Conservation (phyloP, 1,284 basidiomycete genomes). For the Exobasidium rhododendri region DNA sequence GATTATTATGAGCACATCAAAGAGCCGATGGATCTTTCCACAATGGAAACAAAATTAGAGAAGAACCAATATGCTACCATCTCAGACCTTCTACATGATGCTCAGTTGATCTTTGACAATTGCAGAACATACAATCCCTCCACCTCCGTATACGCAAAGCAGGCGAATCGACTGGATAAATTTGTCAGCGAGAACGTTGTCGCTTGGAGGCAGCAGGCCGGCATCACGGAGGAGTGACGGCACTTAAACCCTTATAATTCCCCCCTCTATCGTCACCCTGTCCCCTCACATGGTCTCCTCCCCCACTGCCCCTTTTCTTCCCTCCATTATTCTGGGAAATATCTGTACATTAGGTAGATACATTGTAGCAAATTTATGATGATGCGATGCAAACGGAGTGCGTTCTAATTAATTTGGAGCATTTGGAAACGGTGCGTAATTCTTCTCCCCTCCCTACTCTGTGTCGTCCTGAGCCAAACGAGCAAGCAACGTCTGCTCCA, state of each 20-base stretch:
- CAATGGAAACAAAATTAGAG: slow-evolving; percentile 89
- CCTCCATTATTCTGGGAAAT: too few relatives aligned
- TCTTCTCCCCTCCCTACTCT: too few relatives aligned
- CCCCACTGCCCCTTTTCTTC: too few relatives aligned
- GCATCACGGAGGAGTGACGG: too few relatives aligned
- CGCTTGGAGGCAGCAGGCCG: slow-evolving; percentile 15
- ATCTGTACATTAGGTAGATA: too few relatives aligned
- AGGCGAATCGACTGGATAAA: slow-evolving; percentile 75
- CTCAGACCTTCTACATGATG: slow-evolving; percentile 75
- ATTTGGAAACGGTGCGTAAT: too few relatives aligned
- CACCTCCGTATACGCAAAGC: slow-evolving; percentile 77
- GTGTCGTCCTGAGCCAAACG: background rate
- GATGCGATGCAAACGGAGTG: too few relatives aligned
- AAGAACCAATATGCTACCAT: slow-evolving; percentile 70
- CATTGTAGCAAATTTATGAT: too few relatives aligned
- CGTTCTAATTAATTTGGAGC: too few relatives aligned
- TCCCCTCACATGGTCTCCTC: too few relatives aligned
- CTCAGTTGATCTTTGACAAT: slow-evolving; percentile 75
- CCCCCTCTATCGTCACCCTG: too few relatives aligned
- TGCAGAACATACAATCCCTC: slow-evolving; percentile 86
- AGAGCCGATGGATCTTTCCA: slow-evolving; percentile 89
- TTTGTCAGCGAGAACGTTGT: slow-evolving; percentile 51
- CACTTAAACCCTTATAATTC: too few relatives aligned
- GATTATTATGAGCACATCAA: slow-evolving; percentile 91
- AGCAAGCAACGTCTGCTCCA: slow-evolving; percentile 6